phyloP scores from a whole-genome alignment of 441 rosid genomes.

The Erodium texanum region DNA sequence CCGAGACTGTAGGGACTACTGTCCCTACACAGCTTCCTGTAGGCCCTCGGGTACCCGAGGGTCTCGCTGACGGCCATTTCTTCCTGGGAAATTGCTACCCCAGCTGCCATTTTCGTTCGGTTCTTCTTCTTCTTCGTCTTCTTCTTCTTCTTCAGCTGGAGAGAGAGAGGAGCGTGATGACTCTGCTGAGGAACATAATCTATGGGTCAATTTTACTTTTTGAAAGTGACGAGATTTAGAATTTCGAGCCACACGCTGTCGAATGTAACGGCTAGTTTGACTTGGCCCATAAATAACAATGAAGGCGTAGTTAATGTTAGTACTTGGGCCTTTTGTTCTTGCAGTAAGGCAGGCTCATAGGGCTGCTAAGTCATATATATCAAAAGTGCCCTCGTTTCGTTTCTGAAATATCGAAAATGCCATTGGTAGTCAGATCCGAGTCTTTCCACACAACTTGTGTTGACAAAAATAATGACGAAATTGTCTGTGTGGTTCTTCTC shows the following conservation, averaged over 20 bases:
- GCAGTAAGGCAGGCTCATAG: neutral
- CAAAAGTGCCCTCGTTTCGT: neutral
- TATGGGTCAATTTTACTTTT: neutral
- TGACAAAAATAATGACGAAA: neutral
- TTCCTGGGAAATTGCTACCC: constrained; percentile 35
- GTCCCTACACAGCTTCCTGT: constrained; percentile 55
- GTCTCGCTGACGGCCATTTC: constrained; percentile 54
- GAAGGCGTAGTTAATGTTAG: too few relatives aligned
- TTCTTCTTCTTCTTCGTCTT: constrained; percentile 11
- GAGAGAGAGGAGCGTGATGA: neutral
- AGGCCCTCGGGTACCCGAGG: constrained; percentile 70
- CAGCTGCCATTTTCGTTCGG: constrained; percentile 27
- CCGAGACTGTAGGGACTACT: constrained; percentile 38
- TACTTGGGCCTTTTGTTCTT: neutral
- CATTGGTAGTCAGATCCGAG: neutral
- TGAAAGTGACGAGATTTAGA: neutral
- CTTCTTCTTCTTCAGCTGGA: neutral
- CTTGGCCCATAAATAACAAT: too few relatives aligned
- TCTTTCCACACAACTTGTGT: neutral
- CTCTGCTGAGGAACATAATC: neutral
- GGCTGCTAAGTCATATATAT: neutral
- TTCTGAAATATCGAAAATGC: neutral
- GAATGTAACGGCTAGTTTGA: neutral
- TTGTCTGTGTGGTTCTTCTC: neutral
- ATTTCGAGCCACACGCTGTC: neutral